Evolutionary conservation across 305 asterid genomes (phyloP).

Genomic region (Nicotiana rustica): DNA sequence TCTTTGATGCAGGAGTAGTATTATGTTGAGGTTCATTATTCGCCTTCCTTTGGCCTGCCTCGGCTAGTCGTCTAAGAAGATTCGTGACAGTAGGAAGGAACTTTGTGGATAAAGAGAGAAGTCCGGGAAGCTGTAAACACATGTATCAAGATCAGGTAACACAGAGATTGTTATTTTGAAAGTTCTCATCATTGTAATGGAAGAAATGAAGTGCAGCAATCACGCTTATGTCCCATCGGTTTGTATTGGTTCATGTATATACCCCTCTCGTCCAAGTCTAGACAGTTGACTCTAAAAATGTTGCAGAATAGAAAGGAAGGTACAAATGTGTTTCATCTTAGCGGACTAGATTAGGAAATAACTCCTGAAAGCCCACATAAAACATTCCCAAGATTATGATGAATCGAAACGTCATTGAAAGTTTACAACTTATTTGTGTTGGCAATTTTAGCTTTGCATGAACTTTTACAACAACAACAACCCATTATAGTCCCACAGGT

Average conservation of each 20-base stretch:
- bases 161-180: neutral
- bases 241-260: neutral
- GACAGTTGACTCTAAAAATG: neutral
- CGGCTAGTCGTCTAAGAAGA: slow-evolving; percentile 89
- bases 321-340: neutral
- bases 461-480: neutral
- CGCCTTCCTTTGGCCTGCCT: slow-evolving; percentile 77
- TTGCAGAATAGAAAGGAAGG: neutral
- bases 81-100: slow-evolving; percentile 95
- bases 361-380: no score
- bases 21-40: slow-evolving; percentile 59
- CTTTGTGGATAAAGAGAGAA: slow-evolving; percentile 86
- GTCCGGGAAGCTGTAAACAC: slow-evolving; percentile 81
- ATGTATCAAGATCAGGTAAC: slow-evolving; percentile 22
- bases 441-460: neutral
- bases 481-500: no score
- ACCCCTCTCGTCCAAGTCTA: neutral
- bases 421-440: neutral
- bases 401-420: neutral
- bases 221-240: neutral
- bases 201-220: slow-evolving; percentile 22
- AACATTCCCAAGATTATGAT: no score
- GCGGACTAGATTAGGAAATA: neutral
- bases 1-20: slow-evolving; percentile 50
- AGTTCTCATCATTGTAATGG: neutral